Evolutionary conservation across 805 yeast genomes (phyloP), one percentile per base, ranked within the genome.

Genomic region (Jamesozyma rosinii): DNA sequence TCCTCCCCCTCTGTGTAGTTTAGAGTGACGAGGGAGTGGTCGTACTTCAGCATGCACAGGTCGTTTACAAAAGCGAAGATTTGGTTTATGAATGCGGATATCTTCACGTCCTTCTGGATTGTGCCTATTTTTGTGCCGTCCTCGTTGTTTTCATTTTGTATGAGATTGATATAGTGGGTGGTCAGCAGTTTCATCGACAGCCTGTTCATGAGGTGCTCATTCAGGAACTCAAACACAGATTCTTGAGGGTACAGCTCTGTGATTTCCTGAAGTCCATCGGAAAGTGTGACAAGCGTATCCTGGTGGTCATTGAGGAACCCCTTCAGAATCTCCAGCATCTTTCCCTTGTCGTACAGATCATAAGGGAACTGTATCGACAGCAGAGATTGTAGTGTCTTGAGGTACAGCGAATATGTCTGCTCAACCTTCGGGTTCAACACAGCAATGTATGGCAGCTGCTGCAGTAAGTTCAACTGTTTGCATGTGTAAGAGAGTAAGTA

Each of bases 391-490:
- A 87, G 73, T 2, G 95, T 81, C 44, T 77, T 70, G 49, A 86
- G 66, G 65, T 90, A 90, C 38, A 81, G 64, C 52, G 76, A 71
- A 66, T 87, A 86, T 19, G 84, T 81, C 52, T 76, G 77, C 10
- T 90, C 82, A 41, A 90, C 81, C 54, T 85, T 78, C 5, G 97
- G 97, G 58, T 90, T 90, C 48, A 90, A 64, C 44, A 88, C 81
- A 38, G 82, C 87, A 51, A 89, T 73, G 59, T 87, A 90, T 0
- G 96, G 96, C 43, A 90, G 66, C 36, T 73, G 68, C 49, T 90
- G 74, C 50, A 90, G 77, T 24, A 81, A 81, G 27, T 73, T 71
- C 15, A 88, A 61, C 48, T 96, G 69, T 42, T 80, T 76, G 6
- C 95, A 85, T 43, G 87, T 79, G 51, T 76, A 71, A 0, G 77